Percentiles rank a stretch among this genome's conserved stretches.
Evolutionary conservation across 768 basidiomycete genomes (phyloP).

Genomic region (Russula ochroleuca): DNA sequence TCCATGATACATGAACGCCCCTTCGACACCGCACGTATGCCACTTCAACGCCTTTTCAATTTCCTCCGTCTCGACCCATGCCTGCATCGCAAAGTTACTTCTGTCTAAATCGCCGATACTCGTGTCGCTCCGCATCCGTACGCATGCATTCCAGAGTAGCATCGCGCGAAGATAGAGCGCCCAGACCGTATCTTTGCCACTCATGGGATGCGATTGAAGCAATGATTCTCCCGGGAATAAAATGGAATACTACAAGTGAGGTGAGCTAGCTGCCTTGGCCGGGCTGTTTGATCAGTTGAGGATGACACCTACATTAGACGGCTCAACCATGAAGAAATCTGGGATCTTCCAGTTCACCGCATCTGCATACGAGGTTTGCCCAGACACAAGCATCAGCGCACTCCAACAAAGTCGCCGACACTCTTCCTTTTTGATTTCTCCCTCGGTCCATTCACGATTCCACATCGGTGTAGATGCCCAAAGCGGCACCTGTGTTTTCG

Average conservation of each 20-base stretch:
- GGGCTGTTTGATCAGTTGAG: not conserved
- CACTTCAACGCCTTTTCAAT: constrained; percentile 58
- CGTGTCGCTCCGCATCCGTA: constrained; percentile 50
- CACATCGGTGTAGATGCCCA: constrained; percentile 66
- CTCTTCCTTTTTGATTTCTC: constrained; percentile 65
- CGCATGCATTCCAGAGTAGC: constrained; percentile 69
- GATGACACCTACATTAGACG: constrained; percentile 54
- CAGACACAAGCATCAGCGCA: constrained; percentile 57
- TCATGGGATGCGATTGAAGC: constrained; percentile 39
- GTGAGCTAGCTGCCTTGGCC: not conserved
- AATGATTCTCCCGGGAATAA: constrained; percentile 72
- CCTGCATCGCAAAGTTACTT: constrained; percentile 57
- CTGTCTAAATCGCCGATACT: constrained; percentile 46
- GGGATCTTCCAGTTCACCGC: constrained; percentile 37
- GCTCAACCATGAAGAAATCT: constrained; percentile 57
- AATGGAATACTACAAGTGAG: constrained; percentile 51
- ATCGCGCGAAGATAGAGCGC: constrained; percentile 66
- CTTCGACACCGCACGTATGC: constrained; percentile 65
- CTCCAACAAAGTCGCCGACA: constrained; percentile 74
- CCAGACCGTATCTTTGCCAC: constrained; percentile 62
- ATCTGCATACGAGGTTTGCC: constrained; percentile 56
- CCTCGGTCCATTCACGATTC: constrained; percentile 53
- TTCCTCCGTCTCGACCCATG: constrained; percentile 66
- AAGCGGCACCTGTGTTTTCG: constrained; percentile 51
- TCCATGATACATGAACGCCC: constrained; percentile 63